Conservation (phyloP, 805 yeast species). For the Wickerhamomyces silvicola region DNA sequence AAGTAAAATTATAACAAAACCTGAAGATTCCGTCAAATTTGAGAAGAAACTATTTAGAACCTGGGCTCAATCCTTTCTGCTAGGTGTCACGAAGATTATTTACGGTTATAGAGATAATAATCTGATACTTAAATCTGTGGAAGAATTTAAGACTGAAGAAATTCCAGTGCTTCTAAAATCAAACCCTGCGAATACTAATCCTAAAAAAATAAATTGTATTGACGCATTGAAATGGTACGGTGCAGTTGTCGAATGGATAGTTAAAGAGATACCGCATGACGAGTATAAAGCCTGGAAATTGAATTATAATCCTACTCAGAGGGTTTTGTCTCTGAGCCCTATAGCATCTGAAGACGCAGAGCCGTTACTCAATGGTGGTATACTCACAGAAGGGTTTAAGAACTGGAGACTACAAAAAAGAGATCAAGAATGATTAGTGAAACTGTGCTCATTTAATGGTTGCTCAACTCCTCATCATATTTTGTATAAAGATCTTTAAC, state of each 20-base stretch:
- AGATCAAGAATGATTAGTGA: neutral
- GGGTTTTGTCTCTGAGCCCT: constrained; percentile 45
- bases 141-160: constrained; percentile 70
- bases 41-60: constrained; percentile 72
- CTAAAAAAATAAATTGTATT: constrained; percentile 57
- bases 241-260: constrained; percentile 75
- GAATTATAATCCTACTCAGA: constrained; percentile 49
- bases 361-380: constrained; percentile 32
- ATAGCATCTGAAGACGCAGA: constrained; percentile 32
- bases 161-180: constrained; percentile 64
- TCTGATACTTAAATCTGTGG: constrained; percentile 58
- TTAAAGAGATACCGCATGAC: constrained; percentile 45
- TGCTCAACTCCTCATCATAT: constrained; percentile 5
- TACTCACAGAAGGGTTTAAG: constrained; percentile 45
- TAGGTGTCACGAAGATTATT: constrained; percentile 75
- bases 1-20: constrained; percentile 45
- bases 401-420: constrained; percentile 39
- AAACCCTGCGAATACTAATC: constrained; percentile 35
- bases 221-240: constrained; percentile 84
- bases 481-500: constrained; percentile 4
- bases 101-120: constrained; percentile 84
- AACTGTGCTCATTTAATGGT: neutral
- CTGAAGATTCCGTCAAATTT: constrained; percentile 54
- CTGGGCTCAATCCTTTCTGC: constrained; percentile 91
- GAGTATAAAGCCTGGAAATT: constrained; percentile 47